Conservation (phyloP, 257 asterid species). For the Scutellaria barbata region DNA sequence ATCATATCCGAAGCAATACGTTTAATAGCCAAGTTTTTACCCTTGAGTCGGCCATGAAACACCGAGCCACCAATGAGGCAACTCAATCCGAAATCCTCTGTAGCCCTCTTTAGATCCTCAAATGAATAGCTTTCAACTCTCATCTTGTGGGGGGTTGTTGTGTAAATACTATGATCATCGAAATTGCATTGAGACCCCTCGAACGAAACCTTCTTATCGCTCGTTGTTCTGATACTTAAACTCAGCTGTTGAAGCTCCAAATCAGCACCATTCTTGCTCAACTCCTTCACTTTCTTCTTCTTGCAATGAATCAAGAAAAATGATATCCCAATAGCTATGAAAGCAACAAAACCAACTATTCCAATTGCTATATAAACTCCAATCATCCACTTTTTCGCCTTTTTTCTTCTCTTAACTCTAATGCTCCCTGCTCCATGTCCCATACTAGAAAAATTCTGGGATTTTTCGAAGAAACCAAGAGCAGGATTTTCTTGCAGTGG, state of each 20-base stretch:
- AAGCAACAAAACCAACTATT: conserved; percentile 40
- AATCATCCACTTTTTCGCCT: conserved; percentile 44
- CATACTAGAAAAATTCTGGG: conserved; percentile 6
- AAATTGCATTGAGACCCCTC: conserved; percentile 71
- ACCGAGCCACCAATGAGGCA: conserved; percentile 67
- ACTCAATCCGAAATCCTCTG: conserved; percentile 57
- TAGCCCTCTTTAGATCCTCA: conserved; percentile 72
- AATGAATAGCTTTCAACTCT: conserved; percentile 58
- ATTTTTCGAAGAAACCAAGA: conserved; percentile 24
- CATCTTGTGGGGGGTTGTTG: conserved; percentile 52
- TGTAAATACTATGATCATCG: conserved; percentile 44
- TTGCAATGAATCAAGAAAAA: conserved; percentile 44
- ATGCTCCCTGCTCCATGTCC: conserved; percentile 24
- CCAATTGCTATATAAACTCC: conserved; percentile 55
- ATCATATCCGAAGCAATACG: conserved; percentile 39
- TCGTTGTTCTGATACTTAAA: conserved; percentile 67
- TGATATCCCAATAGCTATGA: conserved; percentile 46
- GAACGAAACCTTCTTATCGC: conserved; percentile 76
- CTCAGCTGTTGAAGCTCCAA: conserved; percentile 67
- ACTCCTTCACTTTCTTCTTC: conserved; percentile 37
- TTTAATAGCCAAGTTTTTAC: conserved; percentile 66
- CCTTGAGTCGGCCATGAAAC: conserved; percentile 74
- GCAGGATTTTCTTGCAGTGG: conserved; percentile 44
- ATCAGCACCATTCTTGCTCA: conserved; percentile 41
- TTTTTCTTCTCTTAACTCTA: conserved; percentile 47